Percentiles rank a stretch among this genome's conserved stretches.
phyloP scores from a whole-genome alignment of 2,329 filamentous ascomycete species.

The Aureobasidium sp. region DNA sequence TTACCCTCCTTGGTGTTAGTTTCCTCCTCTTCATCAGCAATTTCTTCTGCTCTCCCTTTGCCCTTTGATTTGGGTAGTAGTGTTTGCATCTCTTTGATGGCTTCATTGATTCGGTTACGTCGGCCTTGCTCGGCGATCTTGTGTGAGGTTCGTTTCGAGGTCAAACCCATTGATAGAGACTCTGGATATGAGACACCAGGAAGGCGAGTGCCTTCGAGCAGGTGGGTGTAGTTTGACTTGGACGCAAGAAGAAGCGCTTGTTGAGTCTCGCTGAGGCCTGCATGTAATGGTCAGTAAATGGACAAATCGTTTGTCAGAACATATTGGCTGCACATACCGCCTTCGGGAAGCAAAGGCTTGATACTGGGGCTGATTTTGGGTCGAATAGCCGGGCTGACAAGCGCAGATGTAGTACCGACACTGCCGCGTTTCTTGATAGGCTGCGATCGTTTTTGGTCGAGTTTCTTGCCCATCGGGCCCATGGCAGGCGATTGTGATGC shows the following conservation, averaged over 20 bases:
- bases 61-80: conserved; percentile 57
- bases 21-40: conserved; percentile 37
- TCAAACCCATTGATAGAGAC: conserved; percentile 85
- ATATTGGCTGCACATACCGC: conserved; percentile 42
- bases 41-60: conserved; percentile 33
- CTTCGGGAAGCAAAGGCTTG: conserved; percentile 75
- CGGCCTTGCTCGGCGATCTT: conserved; percentile 97
- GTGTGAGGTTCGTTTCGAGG: conserved; percentile 93
- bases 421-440: conserved; percentile 60
- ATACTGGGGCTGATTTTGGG: conserved; percentile 92
- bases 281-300: background rate
- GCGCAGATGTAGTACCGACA: conserved; percentile 49
- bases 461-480: conserved; percentile 29
- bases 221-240: conserved; percentile 97
- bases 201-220: conserved; percentile 84
- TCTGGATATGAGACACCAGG: conserved; percentile 79
- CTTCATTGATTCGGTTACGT: conserved; percentile 89
- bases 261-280: conserved; percentile 43
- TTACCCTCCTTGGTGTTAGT: conserved; percentile 29
- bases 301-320: background rate
- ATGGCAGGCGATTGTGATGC: conserved; percentile 45
- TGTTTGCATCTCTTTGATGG: conserved; percentile 81
- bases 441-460: conserved; percentile 39
- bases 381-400: conserved; percentile 78
- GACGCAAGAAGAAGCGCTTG: conserved; percentile 74